Percentiles rank a stretch among this genome's conserved stretches.
These are phyloP conservation scores for Xylariales sp. DNA, from an alignment of 2,329 filamentous ascomycete genomes.

Conservation along the genomic window DNA sequence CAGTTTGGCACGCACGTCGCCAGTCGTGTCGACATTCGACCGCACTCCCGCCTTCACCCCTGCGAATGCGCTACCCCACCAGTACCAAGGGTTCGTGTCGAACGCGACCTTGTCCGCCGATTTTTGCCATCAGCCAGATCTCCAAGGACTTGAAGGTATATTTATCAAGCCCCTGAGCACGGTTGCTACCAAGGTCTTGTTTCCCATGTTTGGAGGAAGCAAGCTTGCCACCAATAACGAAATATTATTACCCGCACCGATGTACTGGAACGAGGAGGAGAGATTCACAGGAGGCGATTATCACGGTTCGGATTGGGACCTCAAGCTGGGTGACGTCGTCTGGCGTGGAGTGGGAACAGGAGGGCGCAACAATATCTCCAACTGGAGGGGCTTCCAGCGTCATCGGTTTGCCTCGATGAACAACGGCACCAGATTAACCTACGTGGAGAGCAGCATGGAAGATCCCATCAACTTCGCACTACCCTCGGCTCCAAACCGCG, in stretches of 20 bases:
- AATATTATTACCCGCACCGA: constrained; percentile 64
- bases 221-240: constrained; percentile 67
- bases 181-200: constrained; percentile 50
- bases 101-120: constrained; percentile 59
- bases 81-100: constrained; percentile 52
- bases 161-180: constrained; percentile 58
- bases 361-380: constrained; percentile 52
- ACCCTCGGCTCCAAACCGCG: constrained; percentile 40
- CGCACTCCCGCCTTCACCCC: constrained; percentile 39
- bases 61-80: constrained; percentile 42
- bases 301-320: constrained; percentile 50
- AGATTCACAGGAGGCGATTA: constrained; percentile 55
- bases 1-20: constrained; percentile 51
- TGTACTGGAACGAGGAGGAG: constrained; percentile 63
- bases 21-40: constrained; percentile 38
- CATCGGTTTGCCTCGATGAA: constrained; percentile 73
- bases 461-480: constrained; percentile 49
- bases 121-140: constrained; percentile 61
- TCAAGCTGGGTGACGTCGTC: constrained; percentile 50
- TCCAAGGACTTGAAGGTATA: constrained; percentile 60
- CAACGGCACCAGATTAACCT: constrained; percentile 56
- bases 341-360: constrained; percentile 68
- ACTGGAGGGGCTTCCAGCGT: constrained; percentile 70
- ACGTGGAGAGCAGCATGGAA: constrained; percentile 39
- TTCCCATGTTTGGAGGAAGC: constrained; percentile 65